These are phyloP conservation scores for Xylaria polymorpha DNA, from an alignment of 2,329 filamentous ascomycete species.

Conservation along the genomic window DNA sequence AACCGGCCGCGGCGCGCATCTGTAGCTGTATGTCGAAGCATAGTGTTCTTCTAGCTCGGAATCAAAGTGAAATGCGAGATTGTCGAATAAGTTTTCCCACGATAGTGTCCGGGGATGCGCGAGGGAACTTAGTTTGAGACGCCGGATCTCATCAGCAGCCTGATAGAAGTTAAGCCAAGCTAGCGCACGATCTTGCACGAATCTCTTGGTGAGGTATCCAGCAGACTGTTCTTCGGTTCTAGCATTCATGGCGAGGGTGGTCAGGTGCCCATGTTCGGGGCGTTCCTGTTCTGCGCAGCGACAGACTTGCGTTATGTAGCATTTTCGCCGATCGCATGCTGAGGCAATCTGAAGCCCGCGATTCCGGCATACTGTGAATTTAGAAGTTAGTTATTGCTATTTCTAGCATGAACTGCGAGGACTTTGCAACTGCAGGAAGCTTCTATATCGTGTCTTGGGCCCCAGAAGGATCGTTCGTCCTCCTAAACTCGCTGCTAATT, in stretches of 20 bases:
- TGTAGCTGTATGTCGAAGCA: not conserved
- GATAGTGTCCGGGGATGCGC: conserved; percentile 37
- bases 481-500: too few relatives aligned
- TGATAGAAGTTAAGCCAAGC: conserved; percentile 41
- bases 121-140: conserved; percentile 36
- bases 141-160: conserved; percentile 28
- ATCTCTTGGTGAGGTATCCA: not conserved
- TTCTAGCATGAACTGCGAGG: not conserved
- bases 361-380: conserved; percentile 30
- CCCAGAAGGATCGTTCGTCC: not conserved
- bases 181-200: conserved; percentile 14
- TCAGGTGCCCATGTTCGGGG: not conserved
- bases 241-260: not conserved
- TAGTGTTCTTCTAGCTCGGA: conserved; percentile 35
- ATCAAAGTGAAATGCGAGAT: conserved; percentile 38
- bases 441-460: not conserved
- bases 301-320: conserved; percentile 37
- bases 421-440: not conserved
- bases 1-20: not conserved
- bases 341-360: conserved; percentile 43
- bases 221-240: conserved; percentile 1
- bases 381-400: not conserved
- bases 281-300: conserved; percentile 27
- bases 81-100: conserved; percentile 18
- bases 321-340: conserved; percentile 39